Conservation (phyloP, 2,329 filamentous ascomycete species). For the Penicillium olsonii region DNA sequence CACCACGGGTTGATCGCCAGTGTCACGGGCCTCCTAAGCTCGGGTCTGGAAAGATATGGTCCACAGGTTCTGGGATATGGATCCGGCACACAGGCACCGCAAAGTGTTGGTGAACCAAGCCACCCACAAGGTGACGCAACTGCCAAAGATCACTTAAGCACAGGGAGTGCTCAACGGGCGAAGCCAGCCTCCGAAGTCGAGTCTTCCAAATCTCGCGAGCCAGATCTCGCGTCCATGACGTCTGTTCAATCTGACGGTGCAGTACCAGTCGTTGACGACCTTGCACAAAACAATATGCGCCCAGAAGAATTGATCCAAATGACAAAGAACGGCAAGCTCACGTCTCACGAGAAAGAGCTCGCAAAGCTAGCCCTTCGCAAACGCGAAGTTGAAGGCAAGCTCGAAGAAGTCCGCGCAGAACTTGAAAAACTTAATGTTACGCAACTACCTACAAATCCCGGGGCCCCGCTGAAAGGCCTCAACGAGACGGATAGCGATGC, state of each 20-base stretch:
- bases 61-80: conserved; percentile 55
- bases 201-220: conserved; percentile 8
- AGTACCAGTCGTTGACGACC: conserved; percentile 20
- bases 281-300: conserved; percentile 21
- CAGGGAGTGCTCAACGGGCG: not conserved
- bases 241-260: conserved; percentile 22
- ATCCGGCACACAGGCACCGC: conserved; percentile 27
- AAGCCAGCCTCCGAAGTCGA: not conserved
- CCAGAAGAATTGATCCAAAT: conserved; percentile 28
- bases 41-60: conserved; percentile 53
- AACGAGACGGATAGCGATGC: conserved; percentile 21
- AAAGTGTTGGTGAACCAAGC: conserved; percentile 7
- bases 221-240: conserved; percentile 18
- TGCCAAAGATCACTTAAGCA: not conserved
- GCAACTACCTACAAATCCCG: conserved; percentile 6
- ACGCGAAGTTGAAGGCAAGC: conserved; percentile 39
- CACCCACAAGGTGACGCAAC: not conserved
- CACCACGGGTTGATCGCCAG: conserved; percentile 40
- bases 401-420: conserved; percentile 39
- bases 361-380: conserved; percentile 45
- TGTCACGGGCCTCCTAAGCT: conserved; percentile 37
- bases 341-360: conserved; percentile 45
- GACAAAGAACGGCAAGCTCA: conserved; percentile 34
- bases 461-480: conserved; percentile 11
- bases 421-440: conserved; percentile 31